phyloP scores from a whole-genome alignment of 1,284 basidiomycete species.

The Ganoderma sp. region DNA sequence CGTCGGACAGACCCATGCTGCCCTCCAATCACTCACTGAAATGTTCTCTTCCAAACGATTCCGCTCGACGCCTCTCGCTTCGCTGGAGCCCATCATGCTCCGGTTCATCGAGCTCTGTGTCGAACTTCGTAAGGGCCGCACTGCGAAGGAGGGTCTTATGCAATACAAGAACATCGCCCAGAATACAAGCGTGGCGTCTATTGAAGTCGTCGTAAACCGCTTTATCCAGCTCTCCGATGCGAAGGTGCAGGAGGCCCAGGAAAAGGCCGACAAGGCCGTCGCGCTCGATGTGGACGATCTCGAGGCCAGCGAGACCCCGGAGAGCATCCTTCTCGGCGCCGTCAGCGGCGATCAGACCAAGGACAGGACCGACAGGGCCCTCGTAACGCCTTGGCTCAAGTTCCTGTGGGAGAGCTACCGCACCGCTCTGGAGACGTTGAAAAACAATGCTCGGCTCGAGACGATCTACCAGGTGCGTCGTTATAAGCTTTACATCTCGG shows the following conservation, averaged over 20 bases:
- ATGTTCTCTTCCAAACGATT: slow-evolving; percentile 96
- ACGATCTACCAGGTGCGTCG: slow-evolving; percentile 90
- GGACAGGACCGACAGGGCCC: slow-evolving; percentile 93
- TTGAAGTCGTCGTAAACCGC: slow-evolving; percentile 90
- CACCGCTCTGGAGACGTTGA: slow-evolving; percentile 94
- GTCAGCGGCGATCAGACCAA: slow-evolving; percentile 93
- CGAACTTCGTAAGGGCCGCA: slow-evolving; percentile 91
- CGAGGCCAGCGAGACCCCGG: slow-evolving; percentile 91
- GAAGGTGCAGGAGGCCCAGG: slow-evolving; percentile 88
- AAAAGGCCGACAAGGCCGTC: slow-evolving; percentile 73
- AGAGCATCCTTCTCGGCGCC: slow-evolving; percentile 86
- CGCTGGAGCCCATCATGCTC: slow-evolving; percentile 95
- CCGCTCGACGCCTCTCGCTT: slow-evolving; percentile 86
- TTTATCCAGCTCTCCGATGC: slow-evolving; percentile 90
- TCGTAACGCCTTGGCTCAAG: slow-evolving; percentile 98
- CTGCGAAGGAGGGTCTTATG: slow-evolving; percentile 95
- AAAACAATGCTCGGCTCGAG: slow-evolving; percentile 96
- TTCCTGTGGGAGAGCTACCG: slow-evolving; percentile 99
- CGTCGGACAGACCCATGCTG: slow-evolving; percentile 88
- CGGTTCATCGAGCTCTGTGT: slow-evolving; percentile 96
- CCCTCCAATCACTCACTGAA: slow-evolving; percentile 87
- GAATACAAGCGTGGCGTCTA: slow-evolving; percentile 89
- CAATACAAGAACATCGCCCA: slow-evolving; percentile 97
- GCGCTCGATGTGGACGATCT: slow-evolving; percentile 87
- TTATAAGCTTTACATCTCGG: too few relatives aligned